Evolutionary conservation across 208 protist species (phyloP).

Genomic region (Trypanosoma caninum): DNA sequence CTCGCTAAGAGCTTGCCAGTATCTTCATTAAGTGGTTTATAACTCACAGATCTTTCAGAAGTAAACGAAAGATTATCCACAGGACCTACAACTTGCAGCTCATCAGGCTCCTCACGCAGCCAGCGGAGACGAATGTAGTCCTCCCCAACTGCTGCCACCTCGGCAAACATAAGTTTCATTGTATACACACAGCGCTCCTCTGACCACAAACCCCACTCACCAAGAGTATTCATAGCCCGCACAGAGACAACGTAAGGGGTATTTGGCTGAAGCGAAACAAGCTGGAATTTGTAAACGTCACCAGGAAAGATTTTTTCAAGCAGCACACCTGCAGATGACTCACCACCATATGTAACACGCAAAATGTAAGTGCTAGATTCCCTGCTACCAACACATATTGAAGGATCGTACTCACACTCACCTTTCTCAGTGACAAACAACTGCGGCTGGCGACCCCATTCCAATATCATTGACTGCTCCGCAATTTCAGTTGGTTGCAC

Average conservation of each 20-base stretch:
- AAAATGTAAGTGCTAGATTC: constrained; percentile 27
- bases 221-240: constrained; percentile 53
- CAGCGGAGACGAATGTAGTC: constrained; percentile 81
- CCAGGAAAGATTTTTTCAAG: constrained; percentile 63
- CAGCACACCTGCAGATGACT: constrained; percentile 19
- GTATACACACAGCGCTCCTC: constrained; percentile 79
- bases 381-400: constrained; percentile 26
- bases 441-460: constrained; percentile 74
- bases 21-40: too few relatives aligned
- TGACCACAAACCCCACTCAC: constrained; percentile 87
- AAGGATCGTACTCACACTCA: constrained; percentile 12
- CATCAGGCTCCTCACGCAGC: constrained; percentile 62
- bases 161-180: constrained; percentile 66
- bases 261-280: constrained; percentile 62
- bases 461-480: constrained; percentile 60
- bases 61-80: not conserved
- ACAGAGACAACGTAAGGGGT: constrained; percentile 61
- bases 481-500: constrained; percentile 66
- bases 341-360: constrained; percentile 20
- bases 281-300: constrained; percentile 28
- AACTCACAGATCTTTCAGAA: too few relatives aligned
- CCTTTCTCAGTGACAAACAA: constrained; percentile 10
- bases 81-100: constrained; percentile 31
- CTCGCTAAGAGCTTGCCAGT: too few relatives aligned
- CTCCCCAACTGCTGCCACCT: constrained; percentile 76